Conservation (phyloP, 371 early-diverging fungal species). For the Haplosporangium sp. region DNA sequence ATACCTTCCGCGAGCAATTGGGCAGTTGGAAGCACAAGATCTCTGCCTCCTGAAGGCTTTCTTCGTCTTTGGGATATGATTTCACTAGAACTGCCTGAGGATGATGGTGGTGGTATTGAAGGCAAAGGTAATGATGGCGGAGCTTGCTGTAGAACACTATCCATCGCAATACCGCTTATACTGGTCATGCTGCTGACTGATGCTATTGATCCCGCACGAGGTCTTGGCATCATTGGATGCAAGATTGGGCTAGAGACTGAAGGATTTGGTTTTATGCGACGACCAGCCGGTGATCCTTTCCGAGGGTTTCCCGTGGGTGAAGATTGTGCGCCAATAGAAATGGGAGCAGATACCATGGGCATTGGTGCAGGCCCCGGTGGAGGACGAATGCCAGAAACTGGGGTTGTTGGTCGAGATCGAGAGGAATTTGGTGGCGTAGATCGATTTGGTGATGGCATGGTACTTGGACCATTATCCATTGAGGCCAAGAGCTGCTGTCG, state of each 20-base stretch:
- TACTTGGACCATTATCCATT: slow-evolving; percentile 14
- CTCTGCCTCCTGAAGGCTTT: slow-evolving; percentile 27
- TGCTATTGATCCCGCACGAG: slow-evolving; percentile 30
- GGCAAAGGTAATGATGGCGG: slow-evolving; percentile 34
- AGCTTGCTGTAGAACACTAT: slow-evolving; percentile 22
- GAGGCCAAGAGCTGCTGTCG: slow-evolving; percentile 36
- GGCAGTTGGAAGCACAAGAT: slow-evolving; percentile 21
- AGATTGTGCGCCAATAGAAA: neutral
- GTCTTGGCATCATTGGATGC: slow-evolving; percentile 17
- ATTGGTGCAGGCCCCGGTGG: slow-evolving; percentile 23
- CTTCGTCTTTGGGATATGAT: slow-evolving; percentile 15
- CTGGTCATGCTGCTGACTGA: slow-evolving; percentile 21
- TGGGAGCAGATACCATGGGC: slow-evolving; percentile 15
- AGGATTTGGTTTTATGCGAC: slow-evolving; percentile 28
- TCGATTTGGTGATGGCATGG: slow-evolving; percentile 11
- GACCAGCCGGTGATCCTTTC: slow-evolving; percentile 20
- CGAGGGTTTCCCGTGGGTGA: neutral
- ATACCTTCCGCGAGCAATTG: slow-evolving; percentile 21
- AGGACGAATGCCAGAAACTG: slow-evolving; percentile 24
- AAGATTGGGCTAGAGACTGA: slow-evolving; percentile 13
- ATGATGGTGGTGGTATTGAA: slow-evolving; percentile 27
- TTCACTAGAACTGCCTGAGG: neutral
- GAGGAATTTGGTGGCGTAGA: slow-evolving; percentile 14
- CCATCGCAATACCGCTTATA: slow-evolving; percentile 16
- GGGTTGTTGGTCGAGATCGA: slow-evolving; percentile 35